Evolutionary conservation across 495 filamentous ascomycete genomes (phyloP).

Genomic region (Barbatosphaeria neglecta): DNA sequence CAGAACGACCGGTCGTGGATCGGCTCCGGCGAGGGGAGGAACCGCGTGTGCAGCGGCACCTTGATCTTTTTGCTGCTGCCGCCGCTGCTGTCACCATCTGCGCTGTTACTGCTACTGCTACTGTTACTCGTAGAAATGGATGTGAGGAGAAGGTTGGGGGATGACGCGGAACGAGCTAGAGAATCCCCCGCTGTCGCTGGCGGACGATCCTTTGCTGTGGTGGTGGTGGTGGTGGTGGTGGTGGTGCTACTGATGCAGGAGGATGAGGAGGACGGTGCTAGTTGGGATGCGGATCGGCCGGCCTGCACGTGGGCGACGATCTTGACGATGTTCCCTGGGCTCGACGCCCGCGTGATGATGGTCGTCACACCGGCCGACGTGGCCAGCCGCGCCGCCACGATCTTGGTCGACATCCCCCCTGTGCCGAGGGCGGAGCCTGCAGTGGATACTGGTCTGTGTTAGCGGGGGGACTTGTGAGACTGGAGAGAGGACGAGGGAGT

Average conservation of each 20-base stretch:
- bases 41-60: conserved; percentile 79
- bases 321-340: conserved; percentile 78
- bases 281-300: conserved; percentile 23
- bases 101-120: too few species aligned
- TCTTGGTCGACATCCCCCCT: conserved; percentile 97
- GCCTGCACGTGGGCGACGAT: conserved; percentile 76
- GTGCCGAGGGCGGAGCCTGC: conserved; percentile 84
- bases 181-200: conserved; percentile 16
- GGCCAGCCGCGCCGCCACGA: conserved; percentile 84
- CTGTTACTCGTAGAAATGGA: too few species aligned
- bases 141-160: conserved; percentile 22
- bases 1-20: conserved; percentile 93
- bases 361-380: conserved; percentile 94
- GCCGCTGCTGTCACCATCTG: conserved; percentile 3
- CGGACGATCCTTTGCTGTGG: too few species aligned
- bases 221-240: too few species aligned
- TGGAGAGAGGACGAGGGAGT: too few species aligned
- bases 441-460: conserved; percentile 51
- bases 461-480: too few species aligned
- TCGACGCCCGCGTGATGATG: conserved; percentile 83
- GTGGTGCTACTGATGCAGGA: too few species aligned
- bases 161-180: conserved; percentile 22
- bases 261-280: too few species aligned
- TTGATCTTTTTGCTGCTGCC: not conserved
- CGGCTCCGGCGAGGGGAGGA: conserved; percentile 74